Evolutionary conservation across 306 rosid genomes (phyloP).

Genomic region (Medicago lupulina): DNA sequence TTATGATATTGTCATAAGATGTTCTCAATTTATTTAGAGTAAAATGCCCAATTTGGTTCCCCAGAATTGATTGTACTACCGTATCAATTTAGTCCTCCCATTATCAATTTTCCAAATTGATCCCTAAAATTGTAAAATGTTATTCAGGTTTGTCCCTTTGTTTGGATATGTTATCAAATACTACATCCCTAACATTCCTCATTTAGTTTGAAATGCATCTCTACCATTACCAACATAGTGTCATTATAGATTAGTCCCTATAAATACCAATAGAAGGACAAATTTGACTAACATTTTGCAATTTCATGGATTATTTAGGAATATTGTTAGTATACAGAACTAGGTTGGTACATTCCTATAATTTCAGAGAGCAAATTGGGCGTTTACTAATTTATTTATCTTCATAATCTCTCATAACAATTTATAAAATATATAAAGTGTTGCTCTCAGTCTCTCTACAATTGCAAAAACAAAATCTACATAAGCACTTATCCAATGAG

Average conservation of each 20-base stretch:
- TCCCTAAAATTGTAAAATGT: background rate
- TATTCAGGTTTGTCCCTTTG: background rate
- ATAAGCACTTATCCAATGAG: background rate
- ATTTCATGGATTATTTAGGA: background rate
- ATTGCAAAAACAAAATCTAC: background rate
- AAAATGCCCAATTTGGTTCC: background rate
- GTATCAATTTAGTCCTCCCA: background rate
- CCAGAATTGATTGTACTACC: background rate
- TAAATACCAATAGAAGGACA: background rate
- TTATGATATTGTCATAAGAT: background rate
- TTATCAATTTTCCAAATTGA: background rate
- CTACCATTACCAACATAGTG: background rate
- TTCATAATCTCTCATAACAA: background rate
- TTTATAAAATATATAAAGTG: no score
- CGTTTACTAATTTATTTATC: background rate
- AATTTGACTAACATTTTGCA: background rate
- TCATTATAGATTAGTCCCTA: background rate
- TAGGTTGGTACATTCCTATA: background rate
- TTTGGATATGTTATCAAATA: background rate
- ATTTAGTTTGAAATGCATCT: background rate
- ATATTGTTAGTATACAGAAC: background rate
- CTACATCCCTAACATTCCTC: background rate
- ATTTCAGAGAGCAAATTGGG: background rate
- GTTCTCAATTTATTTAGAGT: background rate
- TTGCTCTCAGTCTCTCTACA: background rate